Conservation (phyloP, 2,329 filamentous ascomycete species). For the Colletotrichum tamarilloi region DNA sequence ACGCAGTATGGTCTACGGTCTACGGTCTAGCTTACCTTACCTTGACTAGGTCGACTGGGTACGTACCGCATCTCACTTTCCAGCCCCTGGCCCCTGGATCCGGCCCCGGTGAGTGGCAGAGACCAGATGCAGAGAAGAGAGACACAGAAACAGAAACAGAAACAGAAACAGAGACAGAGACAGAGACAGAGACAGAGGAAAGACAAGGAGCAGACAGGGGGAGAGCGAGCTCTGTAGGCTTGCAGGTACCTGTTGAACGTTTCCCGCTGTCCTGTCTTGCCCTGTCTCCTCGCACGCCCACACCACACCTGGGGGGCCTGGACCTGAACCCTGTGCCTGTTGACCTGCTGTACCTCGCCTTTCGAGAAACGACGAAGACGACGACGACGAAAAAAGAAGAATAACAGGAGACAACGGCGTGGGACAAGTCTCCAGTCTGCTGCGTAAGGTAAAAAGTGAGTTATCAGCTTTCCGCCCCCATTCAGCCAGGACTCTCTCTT, state of each 20-base stretch:
- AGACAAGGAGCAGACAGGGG: conserved; percentile 7
- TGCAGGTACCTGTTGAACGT: conserved; percentile 13
- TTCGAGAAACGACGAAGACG: background rate
- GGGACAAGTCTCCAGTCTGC: background rate
- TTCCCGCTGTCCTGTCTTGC: conserved; percentile 21
- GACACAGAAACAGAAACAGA: background rate
- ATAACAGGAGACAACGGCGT: background rate
- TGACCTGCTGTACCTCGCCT: background rate
- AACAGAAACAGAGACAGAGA: background rate
- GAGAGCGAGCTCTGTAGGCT: background rate
- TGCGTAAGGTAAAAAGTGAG: background rate
- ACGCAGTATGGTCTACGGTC: too few species aligned
- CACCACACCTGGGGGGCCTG: background rate
- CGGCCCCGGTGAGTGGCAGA: background rate
- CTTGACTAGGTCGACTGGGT: background rate
- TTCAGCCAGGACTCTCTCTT: background rate
- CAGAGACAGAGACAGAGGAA: background rate
- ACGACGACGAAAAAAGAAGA: background rate
- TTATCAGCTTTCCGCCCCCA: background rate
- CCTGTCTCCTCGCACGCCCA: background rate
- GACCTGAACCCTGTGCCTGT: background rate
- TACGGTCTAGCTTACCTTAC: background rate
- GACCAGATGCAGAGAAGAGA: background rate
- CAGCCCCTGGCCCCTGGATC: conserved; percentile 6
- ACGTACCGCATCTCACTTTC: conserved; percentile 4